Evolutionary conservation across 129 eudicot species (phyloP), one percentile per base, ranked within the genome.

Genomic region (Escallonia herrerae): DNA sequence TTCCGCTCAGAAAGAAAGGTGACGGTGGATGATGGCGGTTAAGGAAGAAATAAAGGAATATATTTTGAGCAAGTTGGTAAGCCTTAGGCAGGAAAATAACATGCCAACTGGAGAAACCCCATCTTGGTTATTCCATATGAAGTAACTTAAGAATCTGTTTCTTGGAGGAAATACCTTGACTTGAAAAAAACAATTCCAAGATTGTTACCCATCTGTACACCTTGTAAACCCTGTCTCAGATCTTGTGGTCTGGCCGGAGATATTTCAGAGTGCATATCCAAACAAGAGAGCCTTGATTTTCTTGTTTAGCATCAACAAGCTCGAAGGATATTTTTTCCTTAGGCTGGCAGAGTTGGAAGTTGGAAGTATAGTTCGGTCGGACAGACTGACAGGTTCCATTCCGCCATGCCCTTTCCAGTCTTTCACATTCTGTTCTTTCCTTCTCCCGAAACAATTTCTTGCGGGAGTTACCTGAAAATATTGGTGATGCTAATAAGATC

Each of bases 321-420:
- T 51, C n/a, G 56, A 51, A 51, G 56, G 56, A 51, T 0, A 9
- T 6, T 64, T 72, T 44, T 71, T 71, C 0, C 50, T n/a, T 6
- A 64, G 77, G 77, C 77, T 72, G 3, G 65, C 77, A 8, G 64
- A 56, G n/a, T 8, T 72, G 77, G 77, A 72, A 1, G 9, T 64
- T 38, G 71, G 56, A 12, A 41, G 12, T 12, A 53, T 73, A 22
- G 39, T 41, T 58, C 64, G 65, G 3, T 73, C 77, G 0, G 65
- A 65, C 45, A 45, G 59, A n/a, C 72, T 73, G 4, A 64, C 59
- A 2, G 72, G 77, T 48, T 46, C 53, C 13, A 9, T 73, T n/a
- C 77, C 77, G 3, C 60, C 60, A 4, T 72, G 38, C 6, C 44
- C 65, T 6, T 73, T 73, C 56, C 66, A 39, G 15, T 65, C 77